phyloP scores from a whole-genome alignment of 139 green algal species.

The Chara braunii region DNA sequence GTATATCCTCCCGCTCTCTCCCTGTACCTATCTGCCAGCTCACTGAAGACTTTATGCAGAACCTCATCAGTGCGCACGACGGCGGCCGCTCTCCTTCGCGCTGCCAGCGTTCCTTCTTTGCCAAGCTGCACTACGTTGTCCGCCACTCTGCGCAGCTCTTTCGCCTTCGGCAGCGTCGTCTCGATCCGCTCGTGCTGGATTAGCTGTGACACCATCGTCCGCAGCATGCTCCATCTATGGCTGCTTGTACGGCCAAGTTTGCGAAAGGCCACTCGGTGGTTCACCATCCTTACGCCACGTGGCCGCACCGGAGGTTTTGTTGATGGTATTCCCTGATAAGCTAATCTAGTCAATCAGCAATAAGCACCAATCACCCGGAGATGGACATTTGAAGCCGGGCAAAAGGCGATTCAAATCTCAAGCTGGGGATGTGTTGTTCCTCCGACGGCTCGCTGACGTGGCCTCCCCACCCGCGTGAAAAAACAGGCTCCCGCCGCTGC shows the following conservation, averaged over 20 bases:
- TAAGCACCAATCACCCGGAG: too few relatives aligned
- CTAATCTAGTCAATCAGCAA: too few relatives aligned
- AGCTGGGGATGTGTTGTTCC: too few relatives aligned
- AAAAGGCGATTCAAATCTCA: too few relatives aligned
- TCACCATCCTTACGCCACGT: too few relatives aligned
- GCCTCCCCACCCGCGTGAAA: too few relatives aligned
- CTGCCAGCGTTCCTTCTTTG: slow-evolving; percentile 47
- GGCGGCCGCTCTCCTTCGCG: slow-evolving; percentile 47
- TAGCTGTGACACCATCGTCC: slow-evolving; percentile 88
- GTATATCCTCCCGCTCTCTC: slow-evolving; percentile 82
- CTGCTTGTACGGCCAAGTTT: slow-evolving; percentile 29
- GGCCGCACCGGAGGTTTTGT: too few relatives aligned
- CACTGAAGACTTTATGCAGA: slow-evolving; percentile 79
- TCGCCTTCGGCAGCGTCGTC: slow-evolving; percentile 66
- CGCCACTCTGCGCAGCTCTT: slow-evolving; percentile 32
- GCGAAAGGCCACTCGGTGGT: slow-evolving; percentile 31
- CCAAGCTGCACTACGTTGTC: slow-evolving; percentile 34
- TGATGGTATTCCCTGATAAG: too few relatives aligned
- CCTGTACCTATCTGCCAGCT: slow-evolving; percentile 73
- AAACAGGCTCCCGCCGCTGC: too few relatives aligned
- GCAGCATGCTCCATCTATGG: slow-evolving; percentile 38
- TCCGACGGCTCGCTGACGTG: too few relatives aligned
- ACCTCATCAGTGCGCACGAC: slow-evolving; percentile 65
- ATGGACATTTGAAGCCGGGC: too few relatives aligned
- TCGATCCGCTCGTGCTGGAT: slow-evolving; percentile 85